Evolutionary conservation across 2,329 filamentous ascomycete genomes (phyloP).

Genomic region (Pseudocercospora eumusae): DNA sequence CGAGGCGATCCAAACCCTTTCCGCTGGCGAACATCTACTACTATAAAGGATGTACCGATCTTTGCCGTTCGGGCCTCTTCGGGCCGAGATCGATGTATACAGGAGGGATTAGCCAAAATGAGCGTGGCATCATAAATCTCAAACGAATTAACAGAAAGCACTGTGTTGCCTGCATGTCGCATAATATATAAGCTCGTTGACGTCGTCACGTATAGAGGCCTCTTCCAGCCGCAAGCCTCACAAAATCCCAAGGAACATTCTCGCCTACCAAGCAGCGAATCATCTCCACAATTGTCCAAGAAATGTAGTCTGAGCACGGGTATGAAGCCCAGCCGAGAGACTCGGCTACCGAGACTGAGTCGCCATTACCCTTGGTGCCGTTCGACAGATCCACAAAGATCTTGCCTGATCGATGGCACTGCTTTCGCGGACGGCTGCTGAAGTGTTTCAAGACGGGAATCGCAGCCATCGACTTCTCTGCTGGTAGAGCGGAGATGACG

Average conservation of each 20-base stretch:
- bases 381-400: constrained; percentile 81
- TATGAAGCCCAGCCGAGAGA: constrained; percentile 78
- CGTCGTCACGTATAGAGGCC: constrained; percentile 49
- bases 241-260: constrained; percentile 81
- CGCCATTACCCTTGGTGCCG: constrained; percentile 61
- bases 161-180: constrained; percentile 12
- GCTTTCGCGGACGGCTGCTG: constrained; percentile 46
- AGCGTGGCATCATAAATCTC: not conserved
- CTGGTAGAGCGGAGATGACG: constrained; percentile 74
- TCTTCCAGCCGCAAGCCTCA: constrained; percentile 67
- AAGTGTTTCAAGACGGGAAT: constrained; percentile 76
- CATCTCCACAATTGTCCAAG: constrained; percentile 82
- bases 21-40: not conserved
- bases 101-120: not conserved
- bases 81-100: not conserved
- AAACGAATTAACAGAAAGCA: constrained; percentile 8
- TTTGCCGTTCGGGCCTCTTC: not conserved
- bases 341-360: constrained; percentile 69
- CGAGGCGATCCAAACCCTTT: not conserved
- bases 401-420: constrained; percentile 50
- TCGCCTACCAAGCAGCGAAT: constrained; percentile 76
- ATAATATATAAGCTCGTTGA: constrained; percentile 3
- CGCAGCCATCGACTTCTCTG: constrained; percentile 76
- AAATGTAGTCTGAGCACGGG: constrained; percentile 74
- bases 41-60: too few relatives aligned